Conservation (phyloP, 2,329 filamentous ascomycete species). For the Phaeosphaeriaceae sp. region DNA sequence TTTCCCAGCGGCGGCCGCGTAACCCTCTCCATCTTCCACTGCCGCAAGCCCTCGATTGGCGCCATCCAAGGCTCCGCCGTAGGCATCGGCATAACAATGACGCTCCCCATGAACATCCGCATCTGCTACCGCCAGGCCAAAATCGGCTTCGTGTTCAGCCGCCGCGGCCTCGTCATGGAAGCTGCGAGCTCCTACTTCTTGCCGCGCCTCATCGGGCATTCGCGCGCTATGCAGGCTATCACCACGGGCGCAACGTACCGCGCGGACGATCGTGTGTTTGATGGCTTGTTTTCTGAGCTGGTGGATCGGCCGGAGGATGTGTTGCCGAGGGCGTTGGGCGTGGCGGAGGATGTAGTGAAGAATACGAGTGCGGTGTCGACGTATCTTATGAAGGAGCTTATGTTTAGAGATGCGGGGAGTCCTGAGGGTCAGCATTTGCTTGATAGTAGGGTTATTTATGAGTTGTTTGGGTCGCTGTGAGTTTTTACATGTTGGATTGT, state of each 20-base stretch:
- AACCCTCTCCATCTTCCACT: constrained; percentile 61
- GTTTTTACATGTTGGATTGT: constrained; percentile 20
- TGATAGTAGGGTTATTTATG: constrained; percentile 69
- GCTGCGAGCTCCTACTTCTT: constrained; percentile 75
- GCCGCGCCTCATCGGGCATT: constrained; percentile 70
- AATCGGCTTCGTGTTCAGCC: constrained; percentile 76
- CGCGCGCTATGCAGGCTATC: constrained; percentile 67
- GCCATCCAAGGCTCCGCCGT: constrained; percentile 64
- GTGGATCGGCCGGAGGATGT: constrained; percentile 65
- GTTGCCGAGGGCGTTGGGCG: constrained; percentile 67
- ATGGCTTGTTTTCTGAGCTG: constrained; percentile 70
- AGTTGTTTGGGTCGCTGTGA: constrained; percentile 60
- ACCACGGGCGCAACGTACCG: constrained; percentile 70
- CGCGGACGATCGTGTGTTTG: constrained; percentile 58
- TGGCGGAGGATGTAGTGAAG: constrained; percentile 70
- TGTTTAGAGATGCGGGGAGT: constrained; percentile 64
- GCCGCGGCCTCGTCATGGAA: constrained; percentile 75
- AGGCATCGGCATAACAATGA: constrained; percentile 65
- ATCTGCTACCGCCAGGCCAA: constrained; percentile 64
- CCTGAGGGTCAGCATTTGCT: constrained; percentile 74
- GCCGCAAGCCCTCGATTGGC: constrained; percentile 63
- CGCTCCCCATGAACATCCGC: constrained; percentile 62
- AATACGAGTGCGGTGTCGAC: constrained; percentile 71
- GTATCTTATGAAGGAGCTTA: constrained; percentile 73
- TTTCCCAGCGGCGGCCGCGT: constrained; percentile 53